phyloP scores from a whole-genome alignment of 345 rosid genomes.

The Erysimum cheiranthoides region DNA sequence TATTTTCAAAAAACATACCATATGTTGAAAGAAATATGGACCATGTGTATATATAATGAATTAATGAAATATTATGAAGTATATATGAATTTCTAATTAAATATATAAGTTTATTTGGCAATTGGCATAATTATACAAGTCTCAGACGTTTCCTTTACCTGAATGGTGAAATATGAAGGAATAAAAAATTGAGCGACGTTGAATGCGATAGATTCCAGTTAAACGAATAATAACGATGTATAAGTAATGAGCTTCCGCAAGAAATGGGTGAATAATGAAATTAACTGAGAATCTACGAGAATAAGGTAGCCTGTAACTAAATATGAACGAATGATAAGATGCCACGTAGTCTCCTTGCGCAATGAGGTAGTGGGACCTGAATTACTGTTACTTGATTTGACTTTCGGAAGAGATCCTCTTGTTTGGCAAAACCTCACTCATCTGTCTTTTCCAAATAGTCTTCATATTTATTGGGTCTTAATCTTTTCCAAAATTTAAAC shows the following conservation, averaged over 20 bases:
- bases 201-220: not conserved
- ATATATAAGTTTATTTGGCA: not conserved
- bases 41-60: not conserved
- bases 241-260: not conserved
- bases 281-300: not conserved
- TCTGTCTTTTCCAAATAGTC: conserved; percentile 27
- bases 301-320: conserved; percentile 14
- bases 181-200: not conserved
- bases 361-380: conserved; percentile 18
- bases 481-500: not conserved
- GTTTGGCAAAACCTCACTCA: conserved; percentile 16
- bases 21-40: not conserved
- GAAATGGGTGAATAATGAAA: conserved; percentile 1
- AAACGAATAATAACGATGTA: not conserved
- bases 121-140: not conserved
- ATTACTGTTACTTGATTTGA: conserved; percentile 23
- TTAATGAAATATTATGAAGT: too few species aligned
- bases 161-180: not conserved
- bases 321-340: conserved; percentile 5
- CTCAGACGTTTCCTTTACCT: not conserved
- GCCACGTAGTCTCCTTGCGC: conserved; percentile 12
- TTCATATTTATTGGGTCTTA: not conserved
- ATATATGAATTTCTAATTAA: not conserved
- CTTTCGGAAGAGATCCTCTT: not conserved
- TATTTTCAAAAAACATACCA: not conserved